phyloP scores from a whole-genome alignment of 306 rosid genomes.

The Quercus rubra region DNA sequence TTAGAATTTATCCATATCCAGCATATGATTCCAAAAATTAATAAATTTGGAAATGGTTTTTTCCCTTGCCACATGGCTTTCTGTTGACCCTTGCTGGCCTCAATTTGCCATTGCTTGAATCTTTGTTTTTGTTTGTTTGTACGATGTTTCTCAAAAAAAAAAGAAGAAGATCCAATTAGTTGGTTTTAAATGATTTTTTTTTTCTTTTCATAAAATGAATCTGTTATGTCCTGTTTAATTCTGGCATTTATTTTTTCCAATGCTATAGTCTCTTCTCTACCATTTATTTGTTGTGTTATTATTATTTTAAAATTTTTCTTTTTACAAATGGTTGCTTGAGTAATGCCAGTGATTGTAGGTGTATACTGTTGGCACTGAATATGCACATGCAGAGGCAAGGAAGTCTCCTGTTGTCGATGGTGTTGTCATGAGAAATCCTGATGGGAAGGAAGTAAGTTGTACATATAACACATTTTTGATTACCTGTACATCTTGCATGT shows the following conservation, averaged over 20 bases:
- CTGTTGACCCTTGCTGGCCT: neutral
- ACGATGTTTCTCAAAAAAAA: neutral
- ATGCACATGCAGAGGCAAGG: slow-evolving; percentile 99
- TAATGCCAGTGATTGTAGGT: slow-evolving; percentile 55
- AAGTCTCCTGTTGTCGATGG: slow-evolving; percentile 99
- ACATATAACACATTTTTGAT: slow-evolving; percentile 14
- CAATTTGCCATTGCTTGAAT: neutral
- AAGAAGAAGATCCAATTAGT: neutral
- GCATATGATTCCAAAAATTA: no score
- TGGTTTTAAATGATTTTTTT: neutral
- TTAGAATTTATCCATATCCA: no score
- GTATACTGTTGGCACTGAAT: slow-evolving; percentile 96
- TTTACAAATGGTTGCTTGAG: slow-evolving; percentile 13
- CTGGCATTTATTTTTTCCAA: neutral
- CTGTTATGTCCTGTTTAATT: neutral
- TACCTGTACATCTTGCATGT: neutral
- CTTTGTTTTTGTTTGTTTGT: neutral
- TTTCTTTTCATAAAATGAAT: neutral
- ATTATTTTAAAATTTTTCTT: neutral
- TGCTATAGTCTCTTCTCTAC: neutral
- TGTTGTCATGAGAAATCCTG: slow-evolving; percentile 98
- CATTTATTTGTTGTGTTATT: neutral
- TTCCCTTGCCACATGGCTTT: neutral
- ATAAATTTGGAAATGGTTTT: neutral
- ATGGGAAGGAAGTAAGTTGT: slow-evolving; percentile 91